Evolutionary conservation across 2,329 filamentous ascomycete species (phyloP), one percentile per base, ranked within the genome.

Genomic region (Xylariaceae sp.): DNA sequence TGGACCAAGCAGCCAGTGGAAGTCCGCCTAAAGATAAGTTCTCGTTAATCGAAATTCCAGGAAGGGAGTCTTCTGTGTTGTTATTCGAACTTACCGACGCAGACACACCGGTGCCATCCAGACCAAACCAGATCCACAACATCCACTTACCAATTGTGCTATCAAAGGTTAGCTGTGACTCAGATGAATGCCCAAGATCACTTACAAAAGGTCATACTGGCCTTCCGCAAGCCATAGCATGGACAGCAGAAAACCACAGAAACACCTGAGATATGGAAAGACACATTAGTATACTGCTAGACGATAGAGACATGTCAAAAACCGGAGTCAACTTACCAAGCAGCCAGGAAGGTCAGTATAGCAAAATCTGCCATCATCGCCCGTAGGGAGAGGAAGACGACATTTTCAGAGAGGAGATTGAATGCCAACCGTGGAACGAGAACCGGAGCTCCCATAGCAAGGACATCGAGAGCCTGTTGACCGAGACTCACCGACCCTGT

Each of bases 111-210:
- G 81, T 85, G 5, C 83, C 90, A 67, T 94, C 90, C 1, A 95
- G 82, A 1, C 90, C 90, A 69, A 95, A 94, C 90, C 90, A 95
- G 64, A 95, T 92, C 82, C 89, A 94, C 1, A 94, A 82, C 89
- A 95, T 93, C 90, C 90, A 95, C 73, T 92, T 92, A 50, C 85
- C 85, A 62, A 94, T 92, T 1, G 87, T 89, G 3, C 79, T 82
- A 51, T 34, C 44, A 0, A 62, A 47, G 8, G 52, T 70, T 61
- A 68, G 66, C 49, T 8, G 50, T 45, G n/a, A 48, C 18, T 10
- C 1, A 1, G 11, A 15, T 10, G 8, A 51, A 8, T 7, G 8
- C 2, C 17, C 8, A 23, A 23, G n/a, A 61, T 2, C 6, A 72
- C 78, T 65, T 73, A 82, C 73, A 88, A 75, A 3, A 86, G 73